Percentiles rank a stretch among this genome's conserved stretches.
Conservation (phyloP, 495 filamentous ascomycete genomes). For the Talaromyces adpressus region DNA sequence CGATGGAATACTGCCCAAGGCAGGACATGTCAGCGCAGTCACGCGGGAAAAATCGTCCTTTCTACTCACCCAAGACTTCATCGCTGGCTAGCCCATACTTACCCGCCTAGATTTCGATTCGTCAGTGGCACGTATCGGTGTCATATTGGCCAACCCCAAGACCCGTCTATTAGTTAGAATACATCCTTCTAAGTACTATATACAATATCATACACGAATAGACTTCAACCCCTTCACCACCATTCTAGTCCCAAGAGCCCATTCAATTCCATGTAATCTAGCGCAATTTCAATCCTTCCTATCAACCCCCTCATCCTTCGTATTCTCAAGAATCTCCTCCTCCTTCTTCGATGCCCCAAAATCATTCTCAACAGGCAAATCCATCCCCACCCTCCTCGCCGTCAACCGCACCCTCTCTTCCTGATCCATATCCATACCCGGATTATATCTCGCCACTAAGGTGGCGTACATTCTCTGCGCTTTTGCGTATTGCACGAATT, state of each 20-base stretch:
- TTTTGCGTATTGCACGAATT: constrained; percentile 69
- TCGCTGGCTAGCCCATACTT: background rate
- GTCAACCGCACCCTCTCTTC: constrained; percentile 79
- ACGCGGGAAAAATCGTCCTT: background rate
- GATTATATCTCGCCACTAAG: constrained; percentile 87
- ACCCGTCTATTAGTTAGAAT: background rate
- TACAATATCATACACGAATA: constrained; percentile 6
- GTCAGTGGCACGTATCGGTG: background rate
- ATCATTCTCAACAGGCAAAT: constrained; percentile 53
- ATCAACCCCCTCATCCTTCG: background rate
- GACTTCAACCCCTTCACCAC: background rate
- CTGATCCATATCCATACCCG: constrained; percentile 75
- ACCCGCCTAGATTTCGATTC: background rate
- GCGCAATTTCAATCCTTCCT: background rate
- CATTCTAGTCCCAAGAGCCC: background rate
- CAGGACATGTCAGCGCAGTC: background rate
- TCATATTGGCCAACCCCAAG: background rate
- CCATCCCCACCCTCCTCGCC: constrained; percentile 81
- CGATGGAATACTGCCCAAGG: background rate
- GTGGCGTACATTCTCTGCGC: constrained; percentile 77
- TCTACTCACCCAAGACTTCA: background rate
- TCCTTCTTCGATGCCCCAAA: constrained; percentile 3
- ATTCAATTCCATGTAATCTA: background rate
- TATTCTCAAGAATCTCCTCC: constrained; percentile 2
- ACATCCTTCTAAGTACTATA: background rate